Conservation (phyloP, 2,329 filamentous ascomycete species). For the Graphilbum ipis-grandicollis region DNA sequence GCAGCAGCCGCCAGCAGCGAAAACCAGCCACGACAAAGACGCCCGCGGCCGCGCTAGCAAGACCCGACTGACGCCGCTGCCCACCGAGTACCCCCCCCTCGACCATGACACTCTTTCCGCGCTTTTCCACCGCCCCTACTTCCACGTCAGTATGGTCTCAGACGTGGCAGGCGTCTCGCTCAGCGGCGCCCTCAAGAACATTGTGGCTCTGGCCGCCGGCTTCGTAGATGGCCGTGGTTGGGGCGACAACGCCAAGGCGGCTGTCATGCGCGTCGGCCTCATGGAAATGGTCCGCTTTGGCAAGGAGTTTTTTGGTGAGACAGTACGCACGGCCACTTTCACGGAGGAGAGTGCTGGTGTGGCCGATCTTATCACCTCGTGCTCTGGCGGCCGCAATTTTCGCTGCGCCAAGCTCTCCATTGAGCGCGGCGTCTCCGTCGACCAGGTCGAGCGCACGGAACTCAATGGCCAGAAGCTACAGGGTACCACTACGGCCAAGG, state of each 20-base stretch:
- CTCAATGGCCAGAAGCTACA: constrained; percentile 95
- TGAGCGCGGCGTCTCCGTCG: constrained; percentile 59
- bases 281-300: constrained; percentile 96
- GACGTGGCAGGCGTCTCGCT: constrained; percentile 97
- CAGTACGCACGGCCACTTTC: constrained; percentile 68
- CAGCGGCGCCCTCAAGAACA: constrained; percentile 88
- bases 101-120: constrained; percentile 69
- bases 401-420: constrained; percentile 81
- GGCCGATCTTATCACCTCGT: constrained; percentile 88
- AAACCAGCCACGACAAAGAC: constrained; percentile 36
- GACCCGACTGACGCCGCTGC: constrained; percentile 57
- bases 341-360: constrained; percentile 95
- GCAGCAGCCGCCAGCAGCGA: background rate
- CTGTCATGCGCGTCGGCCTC: constrained; percentile 89
- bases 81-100: constrained; percentile 67
- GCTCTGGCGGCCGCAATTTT: constrained; percentile 83
- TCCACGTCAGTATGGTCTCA: constrained; percentile 84
- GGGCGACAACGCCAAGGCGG: constrained; percentile 98
- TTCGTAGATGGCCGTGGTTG: constrained; percentile 92
- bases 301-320: constrained; percentile 77
- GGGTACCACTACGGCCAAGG: constrained; percentile 77
- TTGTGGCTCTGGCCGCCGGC: constrained; percentile 83
- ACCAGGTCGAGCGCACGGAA: constrained; percentile 75
- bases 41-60: constrained; percentile 49
- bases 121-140: constrained; percentile 91